A percentile compares a stretch with the other conserved stretches of the same genome.
These are phyloP conservation scores for Ceratobasidium papillatum DNA, from an alignment of 1,284 basidiomycete species.

Conservation along the genomic window DNA sequence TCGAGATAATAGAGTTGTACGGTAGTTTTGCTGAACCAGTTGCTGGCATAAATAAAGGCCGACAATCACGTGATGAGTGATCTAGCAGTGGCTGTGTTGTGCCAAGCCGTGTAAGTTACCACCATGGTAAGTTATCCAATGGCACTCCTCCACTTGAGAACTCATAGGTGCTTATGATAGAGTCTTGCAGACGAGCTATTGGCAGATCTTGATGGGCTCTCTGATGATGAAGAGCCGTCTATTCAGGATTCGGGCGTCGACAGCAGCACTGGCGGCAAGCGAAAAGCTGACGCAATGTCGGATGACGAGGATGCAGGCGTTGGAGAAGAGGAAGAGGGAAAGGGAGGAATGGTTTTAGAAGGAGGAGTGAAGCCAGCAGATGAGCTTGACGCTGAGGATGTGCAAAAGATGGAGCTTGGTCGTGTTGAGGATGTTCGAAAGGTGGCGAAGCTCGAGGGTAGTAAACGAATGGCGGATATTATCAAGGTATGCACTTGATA, in stretches of 20 bases:
- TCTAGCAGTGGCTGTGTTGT: constrained; percentile 1
- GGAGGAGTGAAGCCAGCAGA: constrained; percentile 93
- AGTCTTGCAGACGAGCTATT: constrained; percentile 84
- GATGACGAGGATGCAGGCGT: constrained; percentile 58
- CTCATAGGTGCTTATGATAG: constrained; percentile 37
- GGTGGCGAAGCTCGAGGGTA: constrained; percentile 88
- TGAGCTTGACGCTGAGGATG: constrained; percentile 91
- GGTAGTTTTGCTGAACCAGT: no score
- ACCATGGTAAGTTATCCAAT: constrained; percentile 15
- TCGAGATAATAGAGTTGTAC: no score
- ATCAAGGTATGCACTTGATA: constrained; percentile 66
- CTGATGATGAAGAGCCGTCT: constrained; percentile 64
- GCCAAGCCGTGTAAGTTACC: not conserved
- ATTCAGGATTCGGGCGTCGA: constrained; percentile 56
- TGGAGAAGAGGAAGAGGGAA: constrained; percentile 50
- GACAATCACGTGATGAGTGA: constrained; percentile 1
- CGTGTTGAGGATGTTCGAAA: constrained; percentile 83
- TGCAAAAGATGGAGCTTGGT: constrained; percentile 89
- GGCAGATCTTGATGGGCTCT: constrained; percentile 83
- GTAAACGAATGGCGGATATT: constrained; percentile 85
- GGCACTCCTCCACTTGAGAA: not conserved
- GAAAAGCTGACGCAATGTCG: constrained; percentile 60
- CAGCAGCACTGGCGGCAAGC: constrained; percentile 37
- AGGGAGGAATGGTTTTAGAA: constrained; percentile 75
- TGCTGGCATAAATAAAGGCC: not conserved